These are phyloP conservation scores for Yamadazyma paraphyllophila DNA, from an alignment of 805 yeast genomes.

Conservation along the genomic window DNA sequence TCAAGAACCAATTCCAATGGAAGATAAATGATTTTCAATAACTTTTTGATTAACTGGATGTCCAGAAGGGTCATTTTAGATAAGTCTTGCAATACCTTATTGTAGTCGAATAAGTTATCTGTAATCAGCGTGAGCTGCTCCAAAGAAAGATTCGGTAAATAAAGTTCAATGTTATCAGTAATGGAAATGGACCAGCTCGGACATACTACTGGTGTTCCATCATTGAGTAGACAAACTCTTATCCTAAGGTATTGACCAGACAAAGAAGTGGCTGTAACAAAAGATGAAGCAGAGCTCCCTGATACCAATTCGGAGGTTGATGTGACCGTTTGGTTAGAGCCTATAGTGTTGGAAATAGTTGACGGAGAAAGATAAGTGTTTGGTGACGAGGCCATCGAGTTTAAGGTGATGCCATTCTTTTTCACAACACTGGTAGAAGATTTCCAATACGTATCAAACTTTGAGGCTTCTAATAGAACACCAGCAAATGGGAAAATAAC, in stretches of 20 bases:
- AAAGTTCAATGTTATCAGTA: conserved; percentile 51
- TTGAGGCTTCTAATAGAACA: conserved; percentile 77
- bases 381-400: conserved; percentile 24
- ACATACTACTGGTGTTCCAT: conserved; percentile 82
- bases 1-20: conserved; percentile 60
- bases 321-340: conserved; percentile 13
- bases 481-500: conserved; percentile 90
- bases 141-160: conserved; percentile 58
- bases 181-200: conserved; percentile 60
- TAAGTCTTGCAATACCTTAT: conserved; percentile 37
- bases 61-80: conserved; percentile 36
- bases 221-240: conserved; percentile 68
- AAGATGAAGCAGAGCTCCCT: conserved; percentile 35
- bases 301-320: conserved; percentile 20
- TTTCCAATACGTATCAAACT: conserved; percentile 97
- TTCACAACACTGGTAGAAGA: conserved; percentile 62
- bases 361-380: conserved; percentile 40
- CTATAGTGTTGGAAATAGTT: conserved; percentile 18
- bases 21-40: conserved; percentile 49
- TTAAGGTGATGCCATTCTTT: conserved; percentile 14
- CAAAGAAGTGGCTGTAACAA: conserved; percentile 89
- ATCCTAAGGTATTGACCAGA: conserved; percentile 75
- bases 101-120: conserved; percentile 38
- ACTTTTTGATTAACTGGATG: conserved; percentile 38
- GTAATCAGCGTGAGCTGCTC: conserved; percentile 43